A percentile compares a stretch with the other conserved stretches of the same genome.
These are phyloP conservation scores for Serendipita sp. DNA, from an alignment of 768 basidiomycete genomes.

Conservation along the genomic window DNA sequence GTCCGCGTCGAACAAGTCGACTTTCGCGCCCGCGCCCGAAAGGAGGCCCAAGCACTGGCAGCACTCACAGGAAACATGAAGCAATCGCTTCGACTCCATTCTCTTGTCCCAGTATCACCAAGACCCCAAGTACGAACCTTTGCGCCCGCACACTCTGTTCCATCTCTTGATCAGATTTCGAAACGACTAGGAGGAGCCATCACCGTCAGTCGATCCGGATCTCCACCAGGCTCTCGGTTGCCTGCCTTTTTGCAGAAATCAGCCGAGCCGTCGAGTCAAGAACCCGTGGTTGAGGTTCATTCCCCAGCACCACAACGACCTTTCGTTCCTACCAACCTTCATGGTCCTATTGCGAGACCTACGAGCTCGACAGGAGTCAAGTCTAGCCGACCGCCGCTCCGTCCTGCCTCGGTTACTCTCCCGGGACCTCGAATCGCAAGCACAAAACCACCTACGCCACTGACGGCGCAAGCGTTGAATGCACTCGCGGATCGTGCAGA, in stretches of 20 bases:
- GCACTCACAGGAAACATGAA: slow-evolving; percentile 3
- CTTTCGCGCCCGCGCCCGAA: slow-evolving; percentile 20
- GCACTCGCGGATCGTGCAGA: background rate
- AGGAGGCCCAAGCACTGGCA: slow-evolving; percentile 3
- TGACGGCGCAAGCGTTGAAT: background rate
- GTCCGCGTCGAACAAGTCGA: slow-evolving; percentile 57
- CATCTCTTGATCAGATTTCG: slow-evolving; percentile 64
- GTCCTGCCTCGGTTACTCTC: background rate
- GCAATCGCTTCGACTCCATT: background rate
- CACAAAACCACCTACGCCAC: background rate
- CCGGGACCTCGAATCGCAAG: background rate
- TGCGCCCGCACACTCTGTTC: slow-evolving; percentile 22
- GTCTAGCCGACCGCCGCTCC: background rate
- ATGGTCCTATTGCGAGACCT: background rate
- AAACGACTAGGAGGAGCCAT: slow-evolving; percentile 28
- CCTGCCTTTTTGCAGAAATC: background rate
- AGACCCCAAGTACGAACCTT: background rate
- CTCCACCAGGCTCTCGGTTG: background rate
- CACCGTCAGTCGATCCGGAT: background rate
- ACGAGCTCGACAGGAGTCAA: background rate
- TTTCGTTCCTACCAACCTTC: background rate
- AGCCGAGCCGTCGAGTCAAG: background rate
- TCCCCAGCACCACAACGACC: background rate
- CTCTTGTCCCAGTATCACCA: background rate
- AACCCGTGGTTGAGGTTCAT: background rate